Conservation (phyloP, 495 filamentous ascomycete species). For the Aspergillus hancockii region DNA sequence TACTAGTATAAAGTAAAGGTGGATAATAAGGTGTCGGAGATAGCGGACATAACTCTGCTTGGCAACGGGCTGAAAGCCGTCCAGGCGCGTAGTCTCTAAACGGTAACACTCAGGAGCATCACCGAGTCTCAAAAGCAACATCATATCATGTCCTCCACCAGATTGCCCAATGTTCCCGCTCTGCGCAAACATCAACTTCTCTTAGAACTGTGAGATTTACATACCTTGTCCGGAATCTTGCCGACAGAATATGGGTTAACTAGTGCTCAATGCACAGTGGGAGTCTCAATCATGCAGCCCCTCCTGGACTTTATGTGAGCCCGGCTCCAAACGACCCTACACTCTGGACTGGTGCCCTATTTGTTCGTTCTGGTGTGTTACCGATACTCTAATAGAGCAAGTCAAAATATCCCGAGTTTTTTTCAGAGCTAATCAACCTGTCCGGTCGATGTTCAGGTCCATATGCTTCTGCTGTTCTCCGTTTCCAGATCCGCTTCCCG, state of each 20-base stretch:
- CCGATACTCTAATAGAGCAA: no score
- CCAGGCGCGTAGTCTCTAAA: background rate
- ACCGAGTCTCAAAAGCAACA: background rate
- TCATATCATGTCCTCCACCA: slow-evolving; percentile 41
- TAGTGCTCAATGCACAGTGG: slow-evolving; percentile 52
- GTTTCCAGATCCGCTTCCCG: slow-evolving; percentile 88
- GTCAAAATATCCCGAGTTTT: no score
- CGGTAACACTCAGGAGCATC: background rate
- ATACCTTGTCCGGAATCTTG: background rate
- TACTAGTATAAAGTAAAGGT: no score
- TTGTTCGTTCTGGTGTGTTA: slow-evolving; percentile 76
- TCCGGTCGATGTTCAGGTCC: slow-evolving; percentile 57
- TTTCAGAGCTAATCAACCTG: background rate
- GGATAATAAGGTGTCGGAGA: background rate
- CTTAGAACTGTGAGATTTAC: slow-evolving; percentile 68
- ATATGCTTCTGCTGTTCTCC: slow-evolving; percentile 82
- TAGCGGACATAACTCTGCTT: background rate
- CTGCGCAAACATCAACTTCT: slow-evolving; percentile 66
- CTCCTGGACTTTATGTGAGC: slow-evolving; percentile 82
- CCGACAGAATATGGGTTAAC: background rate
- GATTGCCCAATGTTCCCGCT: slow-evolving; percentile 46
- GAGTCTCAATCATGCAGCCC: slow-evolving; percentile 76
- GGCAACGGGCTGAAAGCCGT: background rate
- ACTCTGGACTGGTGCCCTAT: slow-evolving; percentile 86
- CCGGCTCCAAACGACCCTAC: slow-evolving; percentile 77